These are phyloP conservation scores for Metschnikowia lachancei DNA, from an alignment of 805 yeast species.

Conservation along the genomic window DNA sequence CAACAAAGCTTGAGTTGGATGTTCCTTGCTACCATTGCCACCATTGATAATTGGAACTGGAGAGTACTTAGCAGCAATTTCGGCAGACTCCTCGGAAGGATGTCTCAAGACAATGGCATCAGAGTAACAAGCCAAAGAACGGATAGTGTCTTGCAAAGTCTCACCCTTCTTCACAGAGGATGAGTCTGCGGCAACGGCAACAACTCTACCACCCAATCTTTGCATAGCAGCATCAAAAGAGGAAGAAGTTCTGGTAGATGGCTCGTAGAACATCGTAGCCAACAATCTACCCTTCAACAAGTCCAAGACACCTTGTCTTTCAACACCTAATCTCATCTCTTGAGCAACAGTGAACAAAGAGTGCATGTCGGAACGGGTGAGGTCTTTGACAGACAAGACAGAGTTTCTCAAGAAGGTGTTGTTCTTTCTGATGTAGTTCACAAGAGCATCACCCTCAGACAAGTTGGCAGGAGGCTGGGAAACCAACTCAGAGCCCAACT, in stretches of 20 bases:
- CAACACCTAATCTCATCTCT: conserved; percentile 95
- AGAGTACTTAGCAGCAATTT: conserved; percentile 91
- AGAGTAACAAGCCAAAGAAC: conserved; percentile 91
- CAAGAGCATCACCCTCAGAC: conserved; percentile 75
- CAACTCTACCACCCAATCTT: conserved; percentile 96
- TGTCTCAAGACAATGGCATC: conserved; percentile 98
- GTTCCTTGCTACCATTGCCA: conserved; percentile 97
- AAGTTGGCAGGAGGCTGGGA: conserved; percentile 71
- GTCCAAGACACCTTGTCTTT: conserved; percentile 92
- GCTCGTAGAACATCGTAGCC: conserved; percentile 96
- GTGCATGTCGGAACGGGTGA: conserved; percentile 85
- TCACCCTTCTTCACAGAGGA: conserved; percentile 99
- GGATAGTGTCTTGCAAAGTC: conserved; percentile 92
- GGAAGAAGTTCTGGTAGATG: conserved; percentile 94
- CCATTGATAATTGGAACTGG: conserved; percentile 97
- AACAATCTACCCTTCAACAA: conserved; percentile 84
- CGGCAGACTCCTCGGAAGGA: conserved; percentile 88
- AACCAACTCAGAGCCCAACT: conserved; percentile 64
- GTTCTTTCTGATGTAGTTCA: conserved; percentile 70
- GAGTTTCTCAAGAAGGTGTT: conserved; percentile 90
- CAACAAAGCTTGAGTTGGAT: conserved; percentile 97
- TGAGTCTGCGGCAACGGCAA: conserved; percentile 76
- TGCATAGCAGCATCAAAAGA: conserved; percentile 99
- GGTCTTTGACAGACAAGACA: conserved; percentile 82
- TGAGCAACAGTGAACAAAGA: conserved; percentile 94